Evolutionary conservation across 257 asterid species (phyloP), one percentile per base, ranked within the genome.

Genomic region (Paulownia fortunei): DNA sequence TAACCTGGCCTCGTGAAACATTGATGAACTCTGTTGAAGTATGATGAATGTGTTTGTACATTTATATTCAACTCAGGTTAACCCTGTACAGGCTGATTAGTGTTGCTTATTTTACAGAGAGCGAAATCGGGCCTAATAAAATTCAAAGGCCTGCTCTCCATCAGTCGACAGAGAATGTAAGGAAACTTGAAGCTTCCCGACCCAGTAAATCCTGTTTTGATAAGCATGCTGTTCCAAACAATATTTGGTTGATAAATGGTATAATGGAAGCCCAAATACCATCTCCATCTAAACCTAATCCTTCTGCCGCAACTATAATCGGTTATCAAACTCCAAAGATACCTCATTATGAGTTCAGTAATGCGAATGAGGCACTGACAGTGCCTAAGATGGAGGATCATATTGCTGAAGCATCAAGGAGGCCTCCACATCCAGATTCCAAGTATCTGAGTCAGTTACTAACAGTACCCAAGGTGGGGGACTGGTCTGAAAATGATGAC

Each of bases 381-480:
- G 80, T 56, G 68, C 82, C 85, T 7, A 82, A 49, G 15, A 21
- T 76, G 24, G 85, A 79, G 56, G 89, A 87, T 30, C 80, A 41
- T 19, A 78, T 85, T 16, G 82, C 84, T 19, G 89, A 84, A 79
- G 81, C 82, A 67, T 81, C 87, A 26, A 79, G 83, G 59, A 88
- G 82, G 74, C 88, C 91, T 73, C 95, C 95, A 10, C 97, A 92
- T 82, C 94, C 97, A 0, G 97, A 92, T 86, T 80, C 87, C 34
- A 87, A 82, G 85, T 87, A 80, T 82, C 78, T 91, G 74, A 55
- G 68, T 42, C 84, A 86, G 86, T 77, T 91, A 66, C 85, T 88
- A 27, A 67, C 86, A 18, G 86, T 91, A 37, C 97, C 95, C 69
- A 82, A 80, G 69, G 16, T 83, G 78, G 87, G 80, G 3, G 86